A percentile compares a stretch with the other conserved stretches of the same genome.
Conservation (phyloP, 2,329 filamentous ascomycete genomes). For the Cytospora schulzeri region DNA sequence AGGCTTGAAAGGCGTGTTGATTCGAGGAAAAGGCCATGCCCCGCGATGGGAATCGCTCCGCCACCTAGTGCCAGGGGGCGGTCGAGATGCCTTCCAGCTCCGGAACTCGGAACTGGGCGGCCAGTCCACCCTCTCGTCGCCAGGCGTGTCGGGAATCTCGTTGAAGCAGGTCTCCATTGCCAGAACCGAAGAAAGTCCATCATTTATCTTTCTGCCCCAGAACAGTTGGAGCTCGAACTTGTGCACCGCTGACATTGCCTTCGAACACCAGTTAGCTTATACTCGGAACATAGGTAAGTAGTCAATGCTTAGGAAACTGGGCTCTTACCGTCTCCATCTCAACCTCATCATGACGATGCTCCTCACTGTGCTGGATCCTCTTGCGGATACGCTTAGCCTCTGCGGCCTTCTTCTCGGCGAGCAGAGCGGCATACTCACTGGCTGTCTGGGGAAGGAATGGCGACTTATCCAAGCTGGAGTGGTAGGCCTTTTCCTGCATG, state of each 20-base stretch:
- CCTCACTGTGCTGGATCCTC: slow-evolving; percentile 17
- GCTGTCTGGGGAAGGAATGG: slow-evolving; percentile 13
- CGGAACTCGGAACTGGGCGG: slow-evolving; percentile 6
- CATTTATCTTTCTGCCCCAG: background rate
- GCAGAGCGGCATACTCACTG: slow-evolving; percentile 13
- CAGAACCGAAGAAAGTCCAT: slow-evolving; percentile 9
- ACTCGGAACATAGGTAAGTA: background rate
- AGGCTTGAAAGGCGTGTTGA: slow-evolving; percentile 2
- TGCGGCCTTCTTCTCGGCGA: slow-evolving; percentile 12
- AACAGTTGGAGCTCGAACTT: slow-evolving; percentile 1
- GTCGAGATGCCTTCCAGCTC: slow-evolving; percentile 6
- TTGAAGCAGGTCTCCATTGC: slow-evolving; percentile 19
- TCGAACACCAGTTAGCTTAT: slow-evolving; percentile 5
- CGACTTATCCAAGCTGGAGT: slow-evolving; percentile 8
- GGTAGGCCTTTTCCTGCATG: slow-evolving; percentile 11
- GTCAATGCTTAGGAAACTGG: background rate
- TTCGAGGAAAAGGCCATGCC: slow-evolving; percentile 7
- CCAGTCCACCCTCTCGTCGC: slow-evolving; percentile 8
- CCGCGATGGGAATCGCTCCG: background rate
- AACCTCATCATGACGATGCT: background rate
- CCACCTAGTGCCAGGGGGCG: background rate
- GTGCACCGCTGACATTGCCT: background rate
- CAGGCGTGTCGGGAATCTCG: slow-evolving; percentile 2
- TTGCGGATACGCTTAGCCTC: slow-evolving; percentile 15
- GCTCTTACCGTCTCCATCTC: background rate